A percentile compares a stretch with the other conserved stretches of the same genome.
Evolutionary conservation across 106 monocot genomes (phyloP).

Genomic region (Platanthera zijinensis): DNA sequence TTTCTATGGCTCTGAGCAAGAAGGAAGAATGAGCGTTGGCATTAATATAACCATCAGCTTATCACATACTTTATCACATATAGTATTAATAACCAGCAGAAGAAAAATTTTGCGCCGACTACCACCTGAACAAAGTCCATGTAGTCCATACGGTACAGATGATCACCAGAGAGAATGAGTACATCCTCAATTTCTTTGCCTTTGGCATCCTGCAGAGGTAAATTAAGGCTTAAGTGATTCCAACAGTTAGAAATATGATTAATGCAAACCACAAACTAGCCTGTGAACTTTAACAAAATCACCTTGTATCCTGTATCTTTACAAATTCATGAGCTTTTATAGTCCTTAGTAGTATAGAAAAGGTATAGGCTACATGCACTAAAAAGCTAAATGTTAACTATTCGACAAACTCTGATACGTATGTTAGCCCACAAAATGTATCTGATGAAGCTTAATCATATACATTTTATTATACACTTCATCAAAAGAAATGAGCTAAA

Average conservation of each 20-base stretch:
- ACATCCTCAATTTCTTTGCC: conserved; percentile 75
- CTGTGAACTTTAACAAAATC: background rate
- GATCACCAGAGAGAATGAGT: conserved; percentile 87
- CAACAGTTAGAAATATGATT: background rate
- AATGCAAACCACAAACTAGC: background rate
- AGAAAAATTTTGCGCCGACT: background rate
- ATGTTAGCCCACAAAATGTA: too few relatives aligned
- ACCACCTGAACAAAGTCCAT: conserved; percentile 93
- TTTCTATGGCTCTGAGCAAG: conserved; percentile 56
- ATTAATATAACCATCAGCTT: background rate
- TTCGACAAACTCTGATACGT: too few relatives aligned
- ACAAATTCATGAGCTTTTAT: too few relatives aligned
- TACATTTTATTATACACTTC: too few relatives aligned
- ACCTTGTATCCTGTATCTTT: background rate
- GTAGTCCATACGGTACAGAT: conserved; percentile 93
- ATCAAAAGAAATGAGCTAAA: too few relatives aligned
- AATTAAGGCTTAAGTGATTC: background rate
- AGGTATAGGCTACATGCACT: too few relatives aligned
- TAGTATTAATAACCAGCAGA: conserved; percentile 4
- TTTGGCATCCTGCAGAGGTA: conserved; percentile 68
- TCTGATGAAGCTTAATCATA: too few relatives aligned
- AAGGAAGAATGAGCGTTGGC: conserved; percentile 1
- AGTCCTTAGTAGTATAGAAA: too few relatives aligned
- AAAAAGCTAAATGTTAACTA: too few relatives aligned
- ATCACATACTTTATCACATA: too few relatives aligned